phyloP scores from a whole-genome alignment of 2,329 filamentous ascomycete genomes.

The Ophiognomonia clavigignenti-juglandacearum region DNA sequence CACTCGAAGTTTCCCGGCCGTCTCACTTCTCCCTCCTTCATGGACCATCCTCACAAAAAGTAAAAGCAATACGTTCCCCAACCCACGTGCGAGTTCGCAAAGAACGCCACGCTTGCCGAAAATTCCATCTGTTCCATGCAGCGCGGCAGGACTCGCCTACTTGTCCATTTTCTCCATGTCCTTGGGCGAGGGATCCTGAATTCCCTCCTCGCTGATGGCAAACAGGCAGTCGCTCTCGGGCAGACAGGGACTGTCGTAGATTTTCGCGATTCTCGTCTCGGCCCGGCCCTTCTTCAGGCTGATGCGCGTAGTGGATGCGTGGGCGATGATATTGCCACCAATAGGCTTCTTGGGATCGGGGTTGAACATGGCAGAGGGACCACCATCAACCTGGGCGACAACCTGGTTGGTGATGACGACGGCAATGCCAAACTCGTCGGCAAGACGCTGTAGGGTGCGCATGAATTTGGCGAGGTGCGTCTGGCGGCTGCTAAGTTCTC shows the following conservation, averaged over 20 bases:
- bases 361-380: conserved; percentile 97
- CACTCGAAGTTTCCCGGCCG: too few relatives aligned
- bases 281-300: conserved; percentile 93
- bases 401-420: conserved; percentile 99
- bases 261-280: conserved; percentile 97
- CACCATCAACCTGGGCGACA: conserved; percentile 95
- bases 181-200: conserved; percentile 92
- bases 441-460: conserved; percentile 74
- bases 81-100: background rate
- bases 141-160: conserved; percentile 17
- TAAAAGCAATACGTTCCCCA: background rate
- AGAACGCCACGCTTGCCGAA: background rate
- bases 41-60: too few relatives aligned
- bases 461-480: conserved; percentile 86
- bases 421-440: conserved; percentile 86
- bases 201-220: conserved; percentile 94
- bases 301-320: conserved; percentile 90
- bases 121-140: background rate
- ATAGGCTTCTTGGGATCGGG: conserved; percentile 98
- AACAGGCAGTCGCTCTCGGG: conserved; percentile 96
- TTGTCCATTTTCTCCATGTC: conserved; percentile 71
- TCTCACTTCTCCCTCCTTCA: too few relatives aligned
- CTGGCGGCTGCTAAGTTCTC: conserved; percentile 91
- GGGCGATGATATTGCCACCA: conserved; percentile 97
- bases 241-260: conserved; percentile 96